Percentiles rank a stretch among this genome's conserved stretches.
These are phyloP conservation scores for Penicillium sp. DNA, from an alignment of 2,329 filamentous ascomycete genomes.

Conservation along the genomic window DNA sequence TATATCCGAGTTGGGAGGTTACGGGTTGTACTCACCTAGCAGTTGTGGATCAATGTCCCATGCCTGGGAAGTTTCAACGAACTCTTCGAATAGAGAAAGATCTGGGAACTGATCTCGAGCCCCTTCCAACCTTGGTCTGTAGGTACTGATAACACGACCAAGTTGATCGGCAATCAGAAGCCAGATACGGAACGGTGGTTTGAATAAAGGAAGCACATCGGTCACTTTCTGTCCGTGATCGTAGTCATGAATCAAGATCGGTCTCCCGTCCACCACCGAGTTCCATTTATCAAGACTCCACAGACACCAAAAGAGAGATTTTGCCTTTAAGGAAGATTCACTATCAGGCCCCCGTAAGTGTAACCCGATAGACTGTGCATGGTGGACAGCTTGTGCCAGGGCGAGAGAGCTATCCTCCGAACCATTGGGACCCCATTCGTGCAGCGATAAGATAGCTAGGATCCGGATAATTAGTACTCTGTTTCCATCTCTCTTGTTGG, in stretches of 20 bases:
- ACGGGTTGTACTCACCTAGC: neutral
- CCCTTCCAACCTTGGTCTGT: neutral
- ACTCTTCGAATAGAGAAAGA: neutral
- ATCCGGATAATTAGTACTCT: constrained; percentile 35
- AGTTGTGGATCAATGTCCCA: neutral
- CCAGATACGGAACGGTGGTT: constrained; percentile 3
- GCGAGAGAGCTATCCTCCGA: constrained; percentile 36
- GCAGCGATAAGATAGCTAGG: constrained; percentile 36
- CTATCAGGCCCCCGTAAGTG: constrained; percentile 24
- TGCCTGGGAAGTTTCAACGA: neutral
- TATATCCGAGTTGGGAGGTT: neutral
- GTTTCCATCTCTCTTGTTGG: constrained; percentile 21
- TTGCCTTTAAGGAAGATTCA: neutral
- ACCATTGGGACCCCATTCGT: constrained; percentile 35
- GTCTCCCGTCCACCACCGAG: constrained; percentile 26
- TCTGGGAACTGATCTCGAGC: neutral
- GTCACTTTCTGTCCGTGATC: constrained; percentile 11
- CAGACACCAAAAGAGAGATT: constrained; percentile 25
- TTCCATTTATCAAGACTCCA: constrained; percentile 30
- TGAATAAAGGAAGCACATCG: constrained; percentile 1
- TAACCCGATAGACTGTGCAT: constrained; percentile 35
- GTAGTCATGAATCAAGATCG: constrained; percentile 25
- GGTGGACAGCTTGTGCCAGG: constrained; percentile 36
- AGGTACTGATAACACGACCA: neutral
- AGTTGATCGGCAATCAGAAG: constrained; percentile 2